Evolutionary conservation across 805 yeast genomes (phyloP).

Genomic region (Starmerella scarabaei): DNA sequence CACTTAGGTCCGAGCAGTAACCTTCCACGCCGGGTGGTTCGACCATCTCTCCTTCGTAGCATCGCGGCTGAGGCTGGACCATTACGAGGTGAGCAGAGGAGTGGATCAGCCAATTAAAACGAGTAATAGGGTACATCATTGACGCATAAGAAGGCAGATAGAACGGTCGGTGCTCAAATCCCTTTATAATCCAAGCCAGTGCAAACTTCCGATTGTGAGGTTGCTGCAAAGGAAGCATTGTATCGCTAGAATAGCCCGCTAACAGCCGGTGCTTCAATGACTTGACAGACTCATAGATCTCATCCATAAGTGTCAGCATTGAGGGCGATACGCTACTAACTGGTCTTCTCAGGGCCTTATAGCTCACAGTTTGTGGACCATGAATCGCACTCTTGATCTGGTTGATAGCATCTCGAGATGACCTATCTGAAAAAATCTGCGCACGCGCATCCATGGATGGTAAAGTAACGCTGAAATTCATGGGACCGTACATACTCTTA

Average conservation of each 20-base stretch:
- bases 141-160: constrained; percentile 9
- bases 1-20: constrained; percentile 42
- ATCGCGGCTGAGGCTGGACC: constrained; percentile 9
- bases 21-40: constrained; percentile 81
- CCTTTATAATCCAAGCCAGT: constrained; percentile 10
- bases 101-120: constrained; percentile 9
- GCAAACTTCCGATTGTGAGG: constrained; percentile 7
- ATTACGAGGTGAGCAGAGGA: constrained; percentile 1
- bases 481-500: not conserved
- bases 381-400: not conserved
- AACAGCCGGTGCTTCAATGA: constrained; percentile 10
- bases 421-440: not conserved
- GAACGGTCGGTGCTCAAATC: constrained; percentile 7
- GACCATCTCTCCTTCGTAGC: constrained; percentile 15
- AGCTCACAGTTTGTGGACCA: constrained; percentile 2
- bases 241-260: too few species aligned
- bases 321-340: too few species aligned
- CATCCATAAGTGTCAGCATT: too few species aligned
- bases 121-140: constrained; percentile 5
- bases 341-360: constrained; percentile 10
- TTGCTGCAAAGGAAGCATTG: too few species aligned
- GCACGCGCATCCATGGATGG: constrained; percentile 7
- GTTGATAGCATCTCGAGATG: not conserved
- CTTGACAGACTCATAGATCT: too few species aligned
- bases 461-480: constrained; percentile 1